These are phyloP conservation scores for Lentinula detonsa DNA, from an alignment of 768 basidiomycete genomes.

Conservation along the genomic window DNA sequence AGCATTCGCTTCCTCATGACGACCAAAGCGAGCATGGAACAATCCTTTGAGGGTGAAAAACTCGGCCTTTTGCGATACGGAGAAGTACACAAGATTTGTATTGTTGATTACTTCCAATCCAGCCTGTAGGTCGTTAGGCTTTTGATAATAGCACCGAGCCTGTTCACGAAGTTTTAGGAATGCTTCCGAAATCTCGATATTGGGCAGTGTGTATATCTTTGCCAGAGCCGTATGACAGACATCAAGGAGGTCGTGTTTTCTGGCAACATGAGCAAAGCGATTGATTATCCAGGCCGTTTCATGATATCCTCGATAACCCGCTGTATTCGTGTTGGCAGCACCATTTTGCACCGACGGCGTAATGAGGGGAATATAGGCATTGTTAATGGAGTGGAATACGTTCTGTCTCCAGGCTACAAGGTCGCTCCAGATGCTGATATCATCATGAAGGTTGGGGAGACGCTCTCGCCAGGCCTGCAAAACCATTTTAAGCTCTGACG, in stretches of 20 bases:
- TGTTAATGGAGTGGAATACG: slow-evolving; percentile 95
- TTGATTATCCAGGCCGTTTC: slow-evolving; percentile 99
- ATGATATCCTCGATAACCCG: slow-evolving; percentile 94
- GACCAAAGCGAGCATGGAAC: slow-evolving; percentile 87
- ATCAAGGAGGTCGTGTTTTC: slow-evolving; percentile 93
- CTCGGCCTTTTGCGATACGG: slow-evolving; percentile 89
- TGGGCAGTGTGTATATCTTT: slow-evolving; percentile 97
- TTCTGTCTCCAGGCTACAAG: slow-evolving; percentile 99
- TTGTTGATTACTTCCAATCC: slow-evolving; percentile 99
- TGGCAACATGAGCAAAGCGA: slow-evolving; percentile 95
- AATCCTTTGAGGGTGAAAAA: slow-evolving; percentile 98
- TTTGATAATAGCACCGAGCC: slow-evolving; percentile 96
- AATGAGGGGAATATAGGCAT: slow-evolving; percentile 91
- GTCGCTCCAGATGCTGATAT: slow-evolving; percentile 98
- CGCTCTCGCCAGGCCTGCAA: slow-evolving; percentile 97
- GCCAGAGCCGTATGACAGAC: slow-evolving; percentile 93
- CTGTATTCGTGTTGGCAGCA: slow-evolving; percentile 60
- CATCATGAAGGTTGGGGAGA: slow-evolving; percentile 91
- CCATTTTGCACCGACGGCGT: slow-evolving; percentile 20
- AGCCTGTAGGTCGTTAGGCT: slow-evolving; percentile 85
- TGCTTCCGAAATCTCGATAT: slow-evolving; percentile 99
- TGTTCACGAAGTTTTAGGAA: slow-evolving; percentile 99
- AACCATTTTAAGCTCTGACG: slow-evolving; percentile 92
- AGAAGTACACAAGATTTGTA: slow-evolving; percentile 98
- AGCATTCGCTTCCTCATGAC: slow-evolving; percentile 83